Evolutionary conservation across 805 yeast species (phyloP), one percentile per base, ranked within the genome.

Genomic region (Wickerhamiella occidentalis): DNA sequence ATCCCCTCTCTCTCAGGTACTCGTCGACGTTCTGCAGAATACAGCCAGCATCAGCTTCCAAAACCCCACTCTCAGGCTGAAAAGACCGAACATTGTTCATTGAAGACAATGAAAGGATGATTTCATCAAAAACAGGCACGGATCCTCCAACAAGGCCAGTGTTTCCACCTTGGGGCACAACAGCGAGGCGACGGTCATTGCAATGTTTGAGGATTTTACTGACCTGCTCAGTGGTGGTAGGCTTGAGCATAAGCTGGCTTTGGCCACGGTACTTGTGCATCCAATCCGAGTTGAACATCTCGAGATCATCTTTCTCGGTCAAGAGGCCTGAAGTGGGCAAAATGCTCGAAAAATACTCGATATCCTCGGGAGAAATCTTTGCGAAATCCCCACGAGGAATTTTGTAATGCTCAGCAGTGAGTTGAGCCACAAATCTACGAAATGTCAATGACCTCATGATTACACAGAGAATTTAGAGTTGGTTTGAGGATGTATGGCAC

Each of bases 81-180:
- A 88, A 88, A 1, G 81, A 74, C 61, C 95, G 77, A 50, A 88
- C 75, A 60, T 82, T 76, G 71, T 85, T 85, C 69, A 88, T 59
- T 58, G 73, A 75, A 15, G 82, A 66, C 47, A 86, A 67, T 2
- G 85, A 81, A 21, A 88, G 55, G 23, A 88, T 75, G 43, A 88
- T 77, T 67, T 88, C 96, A 64, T 88, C 96, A 63, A 87, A 88
- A 0, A 88, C 81, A 0, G 96, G 96, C 17, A 80, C 78, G 3
- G 94, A 82, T 7, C 96, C 96, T 56, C 96, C 96, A 40, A 88
- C 96, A 40, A 88, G 74, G 23, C 96, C 95, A 1, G 96, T 88
- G 68, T 88, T 88, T 56, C 96, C 96, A 63, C 96, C 95, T 68
- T 88, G 96, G 12, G 96, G 96, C 12, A 86, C 95, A 45, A 88